Evolutionary conservation across 2,329 filamentous ascomycete genomes (phyloP).

Genomic region (Penicillium sp.): DNA sequence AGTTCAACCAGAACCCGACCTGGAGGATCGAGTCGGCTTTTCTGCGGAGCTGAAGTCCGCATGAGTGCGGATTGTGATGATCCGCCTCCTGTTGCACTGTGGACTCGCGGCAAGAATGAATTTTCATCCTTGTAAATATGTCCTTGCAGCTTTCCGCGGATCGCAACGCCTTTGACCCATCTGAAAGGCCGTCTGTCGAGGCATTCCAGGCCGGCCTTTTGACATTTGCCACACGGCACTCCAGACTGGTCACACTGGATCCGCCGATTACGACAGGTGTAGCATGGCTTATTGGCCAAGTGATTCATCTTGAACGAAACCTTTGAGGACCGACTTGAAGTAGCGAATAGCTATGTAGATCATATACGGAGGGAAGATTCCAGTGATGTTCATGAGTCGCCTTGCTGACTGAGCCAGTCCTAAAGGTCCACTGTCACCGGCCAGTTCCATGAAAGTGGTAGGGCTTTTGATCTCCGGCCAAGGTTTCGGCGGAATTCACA

Average conservation of each 20-base stretch:
- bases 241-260: constrained; percentile 30
- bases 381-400: too few relatives aligned
- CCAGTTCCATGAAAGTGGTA: too few relatives aligned
- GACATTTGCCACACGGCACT: constrained; percentile 29
- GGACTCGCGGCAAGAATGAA: not conserved
- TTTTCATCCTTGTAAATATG: constrained; percentile 12
- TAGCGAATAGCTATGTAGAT: too few relatives aligned
- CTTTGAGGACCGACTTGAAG: too few relatives aligned
- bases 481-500: too few relatives aligned
- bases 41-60: not conserved
- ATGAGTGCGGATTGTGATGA: not conserved
- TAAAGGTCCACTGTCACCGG: too few relatives aligned
- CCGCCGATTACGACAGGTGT: constrained; percentile 32
- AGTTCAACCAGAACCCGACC: not conserved
- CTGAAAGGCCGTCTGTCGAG: constrained; percentile 28
- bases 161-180: constrained; percentile 34
- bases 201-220: constrained; percentile 30
- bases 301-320: constrained; percentile 1
- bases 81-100: not conserved
- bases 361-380: too few relatives aligned
- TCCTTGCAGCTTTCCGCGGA: constrained; percentile 29
- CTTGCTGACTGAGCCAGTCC: too few relatives aligned
- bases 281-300: constrained; percentile 18
- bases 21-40: not conserved
- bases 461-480: too few relatives aligned